Conservation (phyloP, 345 rosid genomes). For the Garcia nutans region DNA sequence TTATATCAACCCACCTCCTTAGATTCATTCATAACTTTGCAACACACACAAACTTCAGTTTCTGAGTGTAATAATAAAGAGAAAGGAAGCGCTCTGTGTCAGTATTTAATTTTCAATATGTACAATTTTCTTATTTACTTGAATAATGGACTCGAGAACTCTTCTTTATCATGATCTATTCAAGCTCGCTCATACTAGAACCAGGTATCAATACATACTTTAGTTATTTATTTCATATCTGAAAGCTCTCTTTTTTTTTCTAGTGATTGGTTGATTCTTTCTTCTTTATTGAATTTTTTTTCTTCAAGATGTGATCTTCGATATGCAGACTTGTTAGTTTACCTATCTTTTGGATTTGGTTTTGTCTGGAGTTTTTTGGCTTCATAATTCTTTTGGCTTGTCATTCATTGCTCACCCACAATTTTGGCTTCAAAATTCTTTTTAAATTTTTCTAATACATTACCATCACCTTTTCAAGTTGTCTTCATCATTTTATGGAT, state of each 20-base stretch:
- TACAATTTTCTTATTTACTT: constrained; percentile 5
- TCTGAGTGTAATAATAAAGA: neutral
- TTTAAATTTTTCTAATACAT: no score
- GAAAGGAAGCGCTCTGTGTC: constrained; percentile 3
- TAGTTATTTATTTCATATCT: no score
- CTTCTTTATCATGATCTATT: constrained; percentile 82
- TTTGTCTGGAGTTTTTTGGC: no score
- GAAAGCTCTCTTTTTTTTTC: neutral
- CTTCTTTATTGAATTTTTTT: neutral
- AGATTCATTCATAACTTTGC: neutral
- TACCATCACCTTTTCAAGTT: no score
- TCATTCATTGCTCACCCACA: no score
- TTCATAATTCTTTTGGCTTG: no score
- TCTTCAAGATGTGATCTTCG: constrained; percentile 71
- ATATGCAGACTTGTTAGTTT: no score
- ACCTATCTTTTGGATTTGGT: no score
- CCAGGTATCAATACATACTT: constrained; percentile 51
- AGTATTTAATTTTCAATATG: constrained; percentile 23
- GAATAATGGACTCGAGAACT: constrained; percentile 71
- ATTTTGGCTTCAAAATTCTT: no score
- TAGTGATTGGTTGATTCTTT: neutral
- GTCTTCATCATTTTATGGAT: no score
- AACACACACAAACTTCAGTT: neutral
- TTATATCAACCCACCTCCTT: constrained; percentile 11
- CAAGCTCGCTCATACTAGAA: constrained; percentile 96